Conservation (phyloP, 2,329 filamentous ascomycete species). For the Microdochium paspali region DNA sequence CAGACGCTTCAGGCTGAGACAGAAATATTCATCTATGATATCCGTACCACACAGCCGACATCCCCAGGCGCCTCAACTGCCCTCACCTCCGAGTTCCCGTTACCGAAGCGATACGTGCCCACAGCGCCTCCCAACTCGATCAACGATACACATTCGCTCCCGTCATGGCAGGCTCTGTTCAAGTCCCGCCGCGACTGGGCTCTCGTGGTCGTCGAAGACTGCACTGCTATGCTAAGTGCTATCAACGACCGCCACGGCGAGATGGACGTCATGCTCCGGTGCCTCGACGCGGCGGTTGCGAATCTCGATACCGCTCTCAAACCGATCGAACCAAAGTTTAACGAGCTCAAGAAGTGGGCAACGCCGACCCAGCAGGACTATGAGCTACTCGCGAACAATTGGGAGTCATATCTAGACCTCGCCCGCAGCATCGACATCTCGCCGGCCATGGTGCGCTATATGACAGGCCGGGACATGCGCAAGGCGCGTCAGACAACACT, state of each 20-base stretch:
- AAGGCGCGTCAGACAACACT: constrained; percentile 48
- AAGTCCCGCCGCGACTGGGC: constrained; percentile 76
- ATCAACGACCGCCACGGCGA: constrained; percentile 60
- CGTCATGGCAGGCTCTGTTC: constrained; percentile 85
- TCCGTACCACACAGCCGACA: constrained; percentile 56
- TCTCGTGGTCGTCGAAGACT: constrained; percentile 57
- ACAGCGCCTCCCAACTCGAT: constrained; percentile 75
- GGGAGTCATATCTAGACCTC: constrained; percentile 59
- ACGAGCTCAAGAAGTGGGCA: constrained; percentile 63
- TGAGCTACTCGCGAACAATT: constrained; percentile 49
- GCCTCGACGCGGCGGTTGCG: constrained; percentile 73
- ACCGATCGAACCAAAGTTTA: constrained; percentile 60
- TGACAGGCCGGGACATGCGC: constrained; percentile 39
- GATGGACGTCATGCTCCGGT: constrained; percentile 68
- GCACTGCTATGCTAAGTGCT: constrained; percentile 51
- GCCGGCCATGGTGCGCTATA: constrained; percentile 55
- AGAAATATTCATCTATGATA: constrained; percentile 89
- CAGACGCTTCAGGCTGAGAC: constrained; percentile 76
- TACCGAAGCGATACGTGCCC: constrained; percentile 44
- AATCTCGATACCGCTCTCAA: constrained; percentile 73
- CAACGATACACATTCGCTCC: constrained; percentile 66
- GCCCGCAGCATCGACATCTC: constrained; percentile 57
- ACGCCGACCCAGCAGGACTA: constrained; percentile 60
- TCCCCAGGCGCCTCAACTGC: constrained; percentile 33
- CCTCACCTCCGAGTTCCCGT: constrained; percentile 36